Percentiles rank a stretch among this genome's conserved stretches.
Conservation (phyloP, 2,329 filamentous ascomycete species). For the Aureobasidium sp. region DNA sequence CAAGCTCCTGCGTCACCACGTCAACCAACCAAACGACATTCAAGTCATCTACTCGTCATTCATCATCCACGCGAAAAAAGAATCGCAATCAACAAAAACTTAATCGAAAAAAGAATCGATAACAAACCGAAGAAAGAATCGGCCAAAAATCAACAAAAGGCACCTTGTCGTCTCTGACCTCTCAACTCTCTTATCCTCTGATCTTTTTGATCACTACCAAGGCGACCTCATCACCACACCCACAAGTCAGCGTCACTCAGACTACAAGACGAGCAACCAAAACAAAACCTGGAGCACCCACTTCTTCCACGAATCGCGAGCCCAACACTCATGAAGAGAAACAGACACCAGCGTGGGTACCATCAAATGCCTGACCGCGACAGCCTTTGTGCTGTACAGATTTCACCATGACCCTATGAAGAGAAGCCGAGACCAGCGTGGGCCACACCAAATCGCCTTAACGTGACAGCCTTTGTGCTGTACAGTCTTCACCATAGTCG, state of each 20-base stretch:
- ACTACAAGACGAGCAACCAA: slow-evolving; percentile 2
- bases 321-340: not conserved
- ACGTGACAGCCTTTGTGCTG: not conserved
- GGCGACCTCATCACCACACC: not conserved
- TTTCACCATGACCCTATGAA: not conserved
- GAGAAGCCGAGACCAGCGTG: not conserved
- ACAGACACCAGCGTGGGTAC: not conserved
- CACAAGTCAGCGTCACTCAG: not conserved
- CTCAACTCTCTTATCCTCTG: not conserved
- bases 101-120: not conserved
- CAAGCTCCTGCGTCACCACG: not conserved
- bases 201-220: not conserved
- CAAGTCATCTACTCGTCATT: not conserved
- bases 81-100: not conserved
- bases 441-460: not conserved
- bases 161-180: not conserved
- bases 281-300: not conserved
- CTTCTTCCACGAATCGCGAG: not conserved
- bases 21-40: not conserved
- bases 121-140: not conserved
- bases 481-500: not conserved
- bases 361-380: not conserved
- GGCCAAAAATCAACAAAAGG: not conserved
- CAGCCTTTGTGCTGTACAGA: not conserved
- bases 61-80: not conserved